A percentile compares a stretch with the other conserved stretches of the same genome.
Evolutionary conservation across 2,329 filamentous ascomycete species (phyloP).

Genomic region (Drechslerella coelobrocha): DNA sequence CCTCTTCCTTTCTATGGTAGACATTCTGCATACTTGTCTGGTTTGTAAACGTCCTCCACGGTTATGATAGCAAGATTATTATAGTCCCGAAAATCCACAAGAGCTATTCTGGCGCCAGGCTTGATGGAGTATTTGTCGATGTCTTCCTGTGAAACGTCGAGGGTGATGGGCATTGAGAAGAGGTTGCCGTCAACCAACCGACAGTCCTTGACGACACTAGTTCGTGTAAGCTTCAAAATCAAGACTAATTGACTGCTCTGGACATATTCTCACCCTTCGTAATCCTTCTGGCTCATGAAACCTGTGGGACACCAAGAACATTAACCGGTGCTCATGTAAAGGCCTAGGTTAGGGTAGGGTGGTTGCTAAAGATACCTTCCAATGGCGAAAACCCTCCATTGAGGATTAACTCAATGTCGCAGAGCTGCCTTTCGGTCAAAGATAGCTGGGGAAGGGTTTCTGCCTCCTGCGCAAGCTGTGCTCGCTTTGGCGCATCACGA

Average conservation of each 20-base stretch:
- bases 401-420: conserved; percentile 95
- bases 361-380: conserved; percentile 69
- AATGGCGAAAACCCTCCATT: conserved; percentile 97
- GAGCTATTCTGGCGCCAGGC: conserved; percentile 79
- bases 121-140: conserved; percentile 79
- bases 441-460: conserved; percentile 83
- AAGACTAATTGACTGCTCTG: conserved; percentile 2
- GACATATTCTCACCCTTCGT: conserved; percentile 75
- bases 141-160: conserved; percentile 78
- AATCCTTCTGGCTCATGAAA: conserved; percentile 97
- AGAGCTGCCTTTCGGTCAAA: conserved; percentile 91
- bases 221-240: conserved; percentile 19
- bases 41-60: conserved; percentile 91
- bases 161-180: conserved; percentile 95
- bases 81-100: conserved; percentile 96
- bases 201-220: conserved; percentile 84
- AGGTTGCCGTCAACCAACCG: conserved; percentile 87
- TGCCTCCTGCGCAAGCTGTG: conserved; percentile 80
- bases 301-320: too few relatives aligned
- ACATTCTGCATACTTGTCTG: conserved; percentile 76
- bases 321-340: background rate
- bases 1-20: background rate
- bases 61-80: conserved; percentile 94
- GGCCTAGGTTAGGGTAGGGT: background rate
- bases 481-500: conserved; percentile 83